Percentiles rank a stretch among this genome's conserved stretches.
These are phyloP conservation scores for Paramecium caudatum DNA, from an alignment of 73 alveolate species.

Conservation along the genomic window DNA sequence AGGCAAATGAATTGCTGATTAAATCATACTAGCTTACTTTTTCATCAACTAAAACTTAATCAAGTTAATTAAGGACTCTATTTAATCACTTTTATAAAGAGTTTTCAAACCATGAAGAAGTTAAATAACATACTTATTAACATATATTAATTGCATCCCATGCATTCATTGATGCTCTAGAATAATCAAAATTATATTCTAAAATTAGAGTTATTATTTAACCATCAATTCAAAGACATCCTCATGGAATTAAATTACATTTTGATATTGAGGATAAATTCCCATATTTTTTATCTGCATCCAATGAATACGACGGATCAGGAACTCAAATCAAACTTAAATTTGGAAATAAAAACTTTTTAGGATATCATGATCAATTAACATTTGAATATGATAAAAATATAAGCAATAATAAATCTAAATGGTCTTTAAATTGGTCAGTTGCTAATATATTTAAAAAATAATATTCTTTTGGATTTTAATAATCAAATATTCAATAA, in stretches of 20 bases:
- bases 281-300: slow-evolving; percentile 16
- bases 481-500: neutral
- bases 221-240: neutral
- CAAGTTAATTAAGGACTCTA: too few relatives aligned
- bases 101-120: too few relatives aligned
- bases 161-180: slow-evolving; percentile 22
- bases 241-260: neutral
- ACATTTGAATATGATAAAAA: slow-evolving; percentile 24
- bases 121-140: too few relatives aligned
- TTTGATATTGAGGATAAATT: neutral
- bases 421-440: slow-evolving; percentile 8
- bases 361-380: neutral
- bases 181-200: slow-evolving; percentile 1
- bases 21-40: neutral
- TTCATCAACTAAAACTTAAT: neutral
- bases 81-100: too few relatives aligned
- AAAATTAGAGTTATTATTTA: neutral
- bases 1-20: too few relatives aligned
- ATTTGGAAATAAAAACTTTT: slow-evolving; percentile 28
- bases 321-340: neutral
- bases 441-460: neutral
- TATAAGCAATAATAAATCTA: slow-evolving; percentile 4
- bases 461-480: neutral
- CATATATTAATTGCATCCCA: too few relatives aligned
- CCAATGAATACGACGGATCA: neutral